A percentile compares a stretch with the other conserved stretches of the same genome.
Evolutionary conservation across 2,329 filamentous ascomycete species (phyloP).

Genomic region (Periglandula ipomoeae): DNA sequence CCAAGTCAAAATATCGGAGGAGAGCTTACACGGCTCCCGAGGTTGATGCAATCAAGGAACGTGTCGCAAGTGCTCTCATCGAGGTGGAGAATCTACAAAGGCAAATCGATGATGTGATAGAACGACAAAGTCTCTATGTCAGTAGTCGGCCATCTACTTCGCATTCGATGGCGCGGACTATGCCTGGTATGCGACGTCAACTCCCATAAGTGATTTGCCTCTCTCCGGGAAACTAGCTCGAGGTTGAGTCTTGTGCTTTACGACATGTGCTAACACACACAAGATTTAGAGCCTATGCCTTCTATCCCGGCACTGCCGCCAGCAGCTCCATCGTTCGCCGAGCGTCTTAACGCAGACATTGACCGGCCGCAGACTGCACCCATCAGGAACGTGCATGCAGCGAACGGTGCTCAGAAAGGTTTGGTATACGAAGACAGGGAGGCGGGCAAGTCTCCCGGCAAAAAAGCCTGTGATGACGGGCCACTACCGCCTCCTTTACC

Average conservation of each 20-base stretch:
- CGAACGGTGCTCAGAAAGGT: conserved; percentile 16
- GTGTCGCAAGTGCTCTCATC: conserved; percentile 47
- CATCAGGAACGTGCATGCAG: conserved; percentile 23
- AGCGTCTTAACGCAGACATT: conserved; percentile 40
- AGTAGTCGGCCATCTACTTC: conserved; percentile 44
- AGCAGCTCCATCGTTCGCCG: conserved; percentile 47
- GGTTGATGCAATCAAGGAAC: conserved; percentile 42
- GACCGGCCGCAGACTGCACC: conserved; percentile 26
- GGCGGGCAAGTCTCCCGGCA: not conserved
- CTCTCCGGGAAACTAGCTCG: not conserved
- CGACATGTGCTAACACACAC: not conserved
- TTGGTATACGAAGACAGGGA: conserved; percentile 7
- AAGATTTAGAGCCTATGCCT: conserved; percentile 43
- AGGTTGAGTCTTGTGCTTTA: not conserved
- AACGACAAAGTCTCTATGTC: conserved; percentile 50
- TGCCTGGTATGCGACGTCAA: conserved; percentile 19
- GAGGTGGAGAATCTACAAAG: conserved; percentile 50
- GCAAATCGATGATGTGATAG: conserved; percentile 50
- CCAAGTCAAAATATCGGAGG: conserved; percentile 28
- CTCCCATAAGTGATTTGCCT: not conserved
- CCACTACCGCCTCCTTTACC: conserved; percentile 47
- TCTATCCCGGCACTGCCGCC: conserved; percentile 49
- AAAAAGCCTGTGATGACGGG: conserved; percentile 15
- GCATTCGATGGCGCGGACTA: conserved; percentile 27
- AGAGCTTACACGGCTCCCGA: conserved; percentile 37